Evolutionary conservation across 345 rosid genomes (phyloP).

Genomic region (Acer negundo): DNA sequence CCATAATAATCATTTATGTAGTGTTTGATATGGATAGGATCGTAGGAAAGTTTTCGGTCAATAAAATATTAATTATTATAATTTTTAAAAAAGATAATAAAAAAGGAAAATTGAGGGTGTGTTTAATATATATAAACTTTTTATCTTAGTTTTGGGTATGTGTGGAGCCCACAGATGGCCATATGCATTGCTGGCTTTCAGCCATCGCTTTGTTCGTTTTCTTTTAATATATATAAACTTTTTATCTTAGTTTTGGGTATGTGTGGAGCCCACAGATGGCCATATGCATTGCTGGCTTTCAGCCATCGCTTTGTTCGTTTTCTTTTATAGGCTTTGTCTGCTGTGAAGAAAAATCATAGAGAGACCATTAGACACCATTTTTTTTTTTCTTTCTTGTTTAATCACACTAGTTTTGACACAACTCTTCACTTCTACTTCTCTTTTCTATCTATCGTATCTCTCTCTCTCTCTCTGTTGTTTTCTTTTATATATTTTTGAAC

Average conservation of each 20-base stretch:
- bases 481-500: neutral
- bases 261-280: conserved; percentile 46
- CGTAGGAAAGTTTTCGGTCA: too few relatives aligned
- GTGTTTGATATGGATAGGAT: too few relatives aligned
- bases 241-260: too few relatives aligned
- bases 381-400: conserved; percentile 2
- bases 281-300: conserved; percentile 47
- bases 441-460: neutral
- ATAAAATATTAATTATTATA: too few relatives aligned
- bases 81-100: too few relatives aligned
- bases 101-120: neutral
- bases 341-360: conserved; percentile 20
- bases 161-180: conserved; percentile 49
- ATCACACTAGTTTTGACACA: conserved; percentile 27
- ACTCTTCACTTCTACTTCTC: neutral
- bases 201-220: conserved; percentile 39
- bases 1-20: too few relatives aligned
- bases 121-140: too few relatives aligned
- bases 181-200: conserved; percentile 45
- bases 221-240: conserved; percentile 23
- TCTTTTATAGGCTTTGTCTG: conserved; percentile 34
- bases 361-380: conserved; percentile 20
- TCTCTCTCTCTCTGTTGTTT: neutral
- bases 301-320: conserved; percentile 38
- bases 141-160: too few relatives aligned